Conservation (phyloP, 2,329 filamentous ascomycete genomes). For the Trichoderma atrobrunneum region DNA sequence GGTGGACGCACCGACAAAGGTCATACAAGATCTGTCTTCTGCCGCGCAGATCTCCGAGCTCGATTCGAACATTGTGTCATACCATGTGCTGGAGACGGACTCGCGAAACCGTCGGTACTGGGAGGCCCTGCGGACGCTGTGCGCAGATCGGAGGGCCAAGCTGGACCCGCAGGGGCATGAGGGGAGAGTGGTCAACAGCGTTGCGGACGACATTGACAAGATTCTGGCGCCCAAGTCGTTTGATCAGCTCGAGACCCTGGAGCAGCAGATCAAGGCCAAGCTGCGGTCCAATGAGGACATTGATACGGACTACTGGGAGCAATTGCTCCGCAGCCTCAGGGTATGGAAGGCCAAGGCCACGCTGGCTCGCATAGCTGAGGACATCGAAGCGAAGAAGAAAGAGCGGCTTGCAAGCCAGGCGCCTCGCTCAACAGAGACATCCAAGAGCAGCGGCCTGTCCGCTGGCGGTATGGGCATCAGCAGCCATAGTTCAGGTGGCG, state of each 20-base stretch:
- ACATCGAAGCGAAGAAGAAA: conserved; percentile 68
- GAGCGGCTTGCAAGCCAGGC: conserved; percentile 65
- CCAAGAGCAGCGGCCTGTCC: not conserved
- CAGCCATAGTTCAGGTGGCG: conserved; percentile 6
- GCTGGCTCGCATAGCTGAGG: conserved; percentile 72
- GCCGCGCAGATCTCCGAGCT: conserved; percentile 65
- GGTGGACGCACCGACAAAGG: conserved; percentile 74
- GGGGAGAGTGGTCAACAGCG: conserved; percentile 74
- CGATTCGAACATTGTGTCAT: conserved; percentile 77
- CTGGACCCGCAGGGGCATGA: conserved; percentile 60
- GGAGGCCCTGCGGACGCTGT: conserved; percentile 85
- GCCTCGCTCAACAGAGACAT: conserved; percentile 57
- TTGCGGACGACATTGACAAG: conserved; percentile 83
- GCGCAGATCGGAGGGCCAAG: conserved; percentile 69
- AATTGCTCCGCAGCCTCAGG: conserved; percentile 76
- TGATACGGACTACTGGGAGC: conserved; percentile 97
- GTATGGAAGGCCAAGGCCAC: conserved; percentile 92
- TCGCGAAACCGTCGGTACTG: conserved; percentile 81
- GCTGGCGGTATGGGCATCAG: not conserved
- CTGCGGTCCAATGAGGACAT: conserved; percentile 85
- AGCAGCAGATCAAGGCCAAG: conserved; percentile 83
- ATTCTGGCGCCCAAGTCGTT: conserved; percentile 81
- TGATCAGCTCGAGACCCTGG: conserved; percentile 80
- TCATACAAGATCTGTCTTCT: conserved; percentile 70
- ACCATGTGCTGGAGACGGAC: conserved; percentile 77